Evolutionary conservation across 2,329 filamentous ascomycete species (phyloP).

Genomic region (Sporothrix protearum): DNA sequence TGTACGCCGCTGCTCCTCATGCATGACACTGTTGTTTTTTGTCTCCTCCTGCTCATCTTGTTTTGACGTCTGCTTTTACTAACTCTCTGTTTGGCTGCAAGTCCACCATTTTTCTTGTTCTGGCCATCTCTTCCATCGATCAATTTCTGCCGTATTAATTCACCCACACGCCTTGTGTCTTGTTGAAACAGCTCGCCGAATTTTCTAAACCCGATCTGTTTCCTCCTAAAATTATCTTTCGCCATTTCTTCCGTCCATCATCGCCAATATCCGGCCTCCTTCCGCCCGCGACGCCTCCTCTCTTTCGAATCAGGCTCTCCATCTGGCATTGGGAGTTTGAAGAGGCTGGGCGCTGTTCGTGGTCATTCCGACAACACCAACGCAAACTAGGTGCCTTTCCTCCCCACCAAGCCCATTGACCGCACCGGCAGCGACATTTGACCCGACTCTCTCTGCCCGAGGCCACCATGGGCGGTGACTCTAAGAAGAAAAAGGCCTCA

Average conservation of each 20-base stretch:
- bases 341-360: background rate
- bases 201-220: background rate
- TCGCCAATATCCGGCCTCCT: background rate
- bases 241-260: background rate
- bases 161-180: conserved; percentile 21
- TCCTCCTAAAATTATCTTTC: background rate
- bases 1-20: background rate
- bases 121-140: background rate
- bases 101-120: background rate
- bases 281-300: conserved; percentile 12
- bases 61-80: conserved; percentile 16
- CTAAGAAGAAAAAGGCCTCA: conserved; percentile 41
- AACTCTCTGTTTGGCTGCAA: conserved; percentile 7
- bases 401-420: conserved; percentile 8
- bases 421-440: conserved; percentile 9
- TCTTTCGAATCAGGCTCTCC: conserved; percentile 14
- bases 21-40: background rate
- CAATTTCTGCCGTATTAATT: conserved; percentile 15
- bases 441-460: conserved; percentile 5
- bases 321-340: conserved; percentile 21
- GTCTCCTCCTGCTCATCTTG: background rate
- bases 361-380: background rate
- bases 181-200: background rate
- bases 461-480: conserved; percentile 41
- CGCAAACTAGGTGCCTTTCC: background rate